Conservation (phyloP, 805 yeast genomes). For the Tetrapisispora iriomotensis region DNA sequence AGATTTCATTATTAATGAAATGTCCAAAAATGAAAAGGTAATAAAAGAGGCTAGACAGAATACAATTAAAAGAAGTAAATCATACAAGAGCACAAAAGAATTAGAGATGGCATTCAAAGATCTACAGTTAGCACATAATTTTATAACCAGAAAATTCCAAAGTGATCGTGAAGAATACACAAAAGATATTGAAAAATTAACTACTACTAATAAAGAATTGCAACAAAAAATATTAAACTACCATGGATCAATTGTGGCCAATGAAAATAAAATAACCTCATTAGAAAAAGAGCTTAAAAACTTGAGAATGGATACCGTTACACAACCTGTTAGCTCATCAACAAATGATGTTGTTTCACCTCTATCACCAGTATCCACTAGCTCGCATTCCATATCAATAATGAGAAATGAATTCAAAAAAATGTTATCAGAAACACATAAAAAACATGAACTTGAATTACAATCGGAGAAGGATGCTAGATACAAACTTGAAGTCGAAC, state of each 20-base stretch:
- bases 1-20: conserved; percentile 13
- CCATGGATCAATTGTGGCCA: conserved; percentile 30
- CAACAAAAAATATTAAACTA: conserved; percentile 42
- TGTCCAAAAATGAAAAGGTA: conserved; percentile 1
- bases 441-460: conserved; percentile 49
- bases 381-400: conserved; percentile 39
- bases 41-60: conserved; percentile 1
- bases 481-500: conserved; percentile 34
- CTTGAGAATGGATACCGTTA: conserved; percentile 16
- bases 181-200: conserved; percentile 43
- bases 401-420: conserved; percentile 61
- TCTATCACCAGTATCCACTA: conserved; percentile 4
- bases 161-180: conserved; percentile 50
- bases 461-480: conserved; percentile 46
- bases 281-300: conserved; percentile 32
- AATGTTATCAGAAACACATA: conserved; percentile 51
- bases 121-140: conserved; percentile 61
- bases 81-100: conserved; percentile 4
- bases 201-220: conserved; percentile 39
- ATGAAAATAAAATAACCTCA: conserved; percentile 29
- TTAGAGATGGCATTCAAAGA: conserved; percentile 53
- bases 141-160: conserved; percentile 57
- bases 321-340: conserved; percentile 8
- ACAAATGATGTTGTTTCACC: background rate
- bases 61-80: conserved; percentile 4